These are phyloP conservation scores for Calonectria hongkongensis DNA, from an alignment of 2,329 filamentous ascomycete genomes.

Conservation along the genomic window DNA sequence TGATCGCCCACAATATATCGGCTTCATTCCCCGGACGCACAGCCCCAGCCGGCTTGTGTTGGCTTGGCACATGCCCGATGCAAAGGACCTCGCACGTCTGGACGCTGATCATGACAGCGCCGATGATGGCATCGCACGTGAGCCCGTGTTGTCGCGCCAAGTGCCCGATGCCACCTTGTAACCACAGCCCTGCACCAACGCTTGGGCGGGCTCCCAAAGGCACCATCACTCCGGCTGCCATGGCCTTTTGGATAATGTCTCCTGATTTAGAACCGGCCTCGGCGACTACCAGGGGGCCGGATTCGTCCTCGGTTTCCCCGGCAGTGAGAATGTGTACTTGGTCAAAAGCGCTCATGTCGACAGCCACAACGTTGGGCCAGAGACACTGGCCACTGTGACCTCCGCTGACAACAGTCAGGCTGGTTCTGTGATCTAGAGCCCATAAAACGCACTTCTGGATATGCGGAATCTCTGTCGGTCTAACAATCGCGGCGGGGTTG, in stretches of 20 bases:
- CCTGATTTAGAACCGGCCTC: conserved; percentile 74
- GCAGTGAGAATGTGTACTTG: conserved; percentile 65
- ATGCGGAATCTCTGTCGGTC: conserved; percentile 67
- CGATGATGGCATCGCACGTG: conserved; percentile 75
- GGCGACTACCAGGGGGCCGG: conserved; percentile 65
- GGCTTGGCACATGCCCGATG: conserved; percentile 70
- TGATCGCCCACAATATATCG: conserved; percentile 74
- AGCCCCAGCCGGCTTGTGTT: conserved; percentile 64
- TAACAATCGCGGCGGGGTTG: conserved; percentile 65
- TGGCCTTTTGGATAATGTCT: conserved; percentile 70
- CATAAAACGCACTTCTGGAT: conserved; percentile 74
- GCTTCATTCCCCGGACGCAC: conserved; percentile 67
- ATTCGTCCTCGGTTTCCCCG: conserved; percentile 43
- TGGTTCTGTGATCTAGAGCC: conserved; percentile 67
- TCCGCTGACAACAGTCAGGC: conserved; percentile 73
- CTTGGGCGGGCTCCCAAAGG: conserved; percentile 78
- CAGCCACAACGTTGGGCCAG: conserved; percentile 68
- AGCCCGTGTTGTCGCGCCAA: conserved; percentile 74
- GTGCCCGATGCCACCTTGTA: conserved; percentile 80
- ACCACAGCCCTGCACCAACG: conserved; percentile 77
- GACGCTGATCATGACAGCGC: conserved; percentile 74
- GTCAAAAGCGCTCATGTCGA: conserved; percentile 77
- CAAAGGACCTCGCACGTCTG: conserved; percentile 67
- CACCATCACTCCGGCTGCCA: conserved; percentile 70
- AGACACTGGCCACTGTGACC: conserved; percentile 77